These are phyloP conservation scores for Flaveria floridana DNA, from an alignment of 140 eudicot genomes.

Conservation along the genomic window DNA sequence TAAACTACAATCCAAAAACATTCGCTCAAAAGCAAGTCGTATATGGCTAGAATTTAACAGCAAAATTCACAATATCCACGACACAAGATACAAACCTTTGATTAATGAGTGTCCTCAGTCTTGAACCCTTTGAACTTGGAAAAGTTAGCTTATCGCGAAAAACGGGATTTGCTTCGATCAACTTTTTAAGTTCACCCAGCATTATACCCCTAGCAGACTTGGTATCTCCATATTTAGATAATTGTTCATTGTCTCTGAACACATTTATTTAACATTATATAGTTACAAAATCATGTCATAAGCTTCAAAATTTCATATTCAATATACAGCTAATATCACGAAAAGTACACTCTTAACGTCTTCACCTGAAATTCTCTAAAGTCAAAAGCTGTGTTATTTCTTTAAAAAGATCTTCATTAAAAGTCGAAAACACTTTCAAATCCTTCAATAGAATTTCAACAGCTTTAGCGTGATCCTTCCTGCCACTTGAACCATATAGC, in stretches of 20 bases:
- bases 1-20: conserved; percentile 49
- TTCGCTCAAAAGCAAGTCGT: conserved; percentile 18
- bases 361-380: conserved; percentile 67
- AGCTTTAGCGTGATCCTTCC: conserved; percentile 73
- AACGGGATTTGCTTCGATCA: conserved; percentile 90
- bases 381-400: conserved; percentile 68
- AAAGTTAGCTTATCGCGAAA: conserved; percentile 86
- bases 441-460: conserved; percentile 70
- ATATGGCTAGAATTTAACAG: not conserved
- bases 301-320: not conserved
- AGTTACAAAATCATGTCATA: conserved; percentile 4
- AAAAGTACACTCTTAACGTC: not conserved
- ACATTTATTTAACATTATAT: conserved; percentile 7
- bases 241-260: conserved; percentile 80
- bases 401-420: conserved; percentile 70
- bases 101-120: conserved; percentile 79
- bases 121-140: conserved; percentile 66
- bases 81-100: conserved; percentile 56
- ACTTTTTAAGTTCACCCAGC: conserved; percentile 74
- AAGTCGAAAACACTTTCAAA: conserved; percentile 71
- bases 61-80: conserved; percentile 12
- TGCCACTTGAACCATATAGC: conserved; percentile 23
- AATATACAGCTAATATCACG: conserved; percentile 12
- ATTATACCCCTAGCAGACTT: conserved; percentile 74
- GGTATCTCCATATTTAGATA: conserved; percentile 80